A percentile compares a stretch with the other conserved stretches of the same genome.
Evolutionary conservation across 208 protist species (phyloP).

Genomic region (Strigomonas culicis): DNA sequence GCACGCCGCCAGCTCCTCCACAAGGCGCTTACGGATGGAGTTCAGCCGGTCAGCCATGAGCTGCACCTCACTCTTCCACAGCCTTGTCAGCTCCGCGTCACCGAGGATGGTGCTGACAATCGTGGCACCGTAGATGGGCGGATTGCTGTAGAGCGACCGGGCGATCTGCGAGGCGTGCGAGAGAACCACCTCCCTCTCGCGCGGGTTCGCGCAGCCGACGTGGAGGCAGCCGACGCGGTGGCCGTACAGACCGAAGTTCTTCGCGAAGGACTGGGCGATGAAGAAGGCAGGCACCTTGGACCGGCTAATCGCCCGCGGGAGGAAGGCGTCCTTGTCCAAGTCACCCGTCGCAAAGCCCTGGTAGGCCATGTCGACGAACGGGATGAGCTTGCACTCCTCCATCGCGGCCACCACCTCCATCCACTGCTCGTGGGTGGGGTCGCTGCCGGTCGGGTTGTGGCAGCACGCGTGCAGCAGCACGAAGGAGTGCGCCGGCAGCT

Average conservation of each 20-base stretch:
- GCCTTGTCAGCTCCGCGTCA: constrained; percentile 46
- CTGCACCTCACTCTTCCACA: constrained; percentile 88
- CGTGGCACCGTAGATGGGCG: constrained; percentile 93
- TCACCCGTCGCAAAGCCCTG: constrained; percentile 96
- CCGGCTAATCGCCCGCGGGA: constrained; percentile 55
- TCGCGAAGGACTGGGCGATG: constrained; percentile 94
- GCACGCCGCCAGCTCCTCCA: constrained; percentile 46
- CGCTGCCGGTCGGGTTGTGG: constrained; percentile 98
- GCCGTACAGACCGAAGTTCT: constrained; percentile 98
- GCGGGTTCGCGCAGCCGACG: constrained; percentile 54
- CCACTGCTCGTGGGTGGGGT: constrained; percentile 95
- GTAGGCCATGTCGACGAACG: constrained; percentile 95
- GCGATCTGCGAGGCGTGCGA: constrained; percentile 93
- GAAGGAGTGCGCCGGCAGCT: constrained; percentile 66
- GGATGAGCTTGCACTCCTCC: constrained; percentile 69
- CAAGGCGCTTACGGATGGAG: constrained; percentile 53
- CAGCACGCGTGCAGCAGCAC: constrained; percentile 97
- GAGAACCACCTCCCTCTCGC: constrained; percentile 67
- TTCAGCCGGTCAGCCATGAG: constrained; percentile 81
- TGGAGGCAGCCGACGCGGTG: constrained; percentile 92
- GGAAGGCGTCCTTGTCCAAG: constrained; percentile 83
- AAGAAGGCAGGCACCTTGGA: constrained; percentile 67
- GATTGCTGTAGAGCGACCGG: constrained; percentile 95
- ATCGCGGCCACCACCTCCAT: constrained; percentile 75
- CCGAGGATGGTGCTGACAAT: constrained; percentile 90